These are phyloP conservation scores for Gentiana dahurica DNA, from an alignment of 257 asterid species.

Conservation along the genomic window DNA sequence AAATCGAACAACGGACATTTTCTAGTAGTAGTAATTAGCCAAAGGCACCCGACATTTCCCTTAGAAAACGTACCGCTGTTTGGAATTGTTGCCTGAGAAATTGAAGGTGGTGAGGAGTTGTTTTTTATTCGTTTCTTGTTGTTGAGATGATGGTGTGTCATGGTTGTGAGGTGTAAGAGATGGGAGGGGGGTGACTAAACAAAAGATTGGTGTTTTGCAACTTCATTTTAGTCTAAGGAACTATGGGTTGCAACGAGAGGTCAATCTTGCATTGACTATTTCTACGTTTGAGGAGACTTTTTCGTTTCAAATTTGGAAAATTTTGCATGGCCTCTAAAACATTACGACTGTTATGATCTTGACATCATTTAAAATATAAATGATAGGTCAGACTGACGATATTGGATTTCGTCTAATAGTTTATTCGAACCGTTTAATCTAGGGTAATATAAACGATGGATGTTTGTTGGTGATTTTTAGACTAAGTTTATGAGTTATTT, in stretches of 20 bases:
- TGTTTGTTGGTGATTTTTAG: too few species aligned
- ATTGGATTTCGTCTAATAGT: too few species aligned
- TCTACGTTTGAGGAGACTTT: slow-evolving; percentile 19
- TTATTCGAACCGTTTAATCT: too few species aligned
- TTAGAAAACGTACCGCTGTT: slow-evolving; percentile 32
- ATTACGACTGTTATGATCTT: too few species aligned
- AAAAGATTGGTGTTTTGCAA: background rate
- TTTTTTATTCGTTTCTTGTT: slow-evolving; percentile 14
- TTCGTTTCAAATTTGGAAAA: slow-evolving; percentile 1
- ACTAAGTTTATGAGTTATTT: too few species aligned
- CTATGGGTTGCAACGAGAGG: slow-evolving; percentile 21
- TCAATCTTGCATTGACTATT: slow-evolving; percentile 21
- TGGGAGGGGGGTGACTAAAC: slow-evolving; percentile 1
- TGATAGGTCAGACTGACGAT: too few species aligned
- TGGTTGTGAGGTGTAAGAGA: background rate
- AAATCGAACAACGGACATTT: slow-evolving; percentile 39
- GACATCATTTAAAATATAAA: too few species aligned
- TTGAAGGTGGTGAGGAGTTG: slow-evolving; percentile 10
- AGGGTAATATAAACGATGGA: too few species aligned
- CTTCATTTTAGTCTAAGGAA: background rate
- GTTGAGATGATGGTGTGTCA: slow-evolving; percentile 32
- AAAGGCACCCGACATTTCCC: slow-evolving; percentile 17
- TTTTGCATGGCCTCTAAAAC: background rate
- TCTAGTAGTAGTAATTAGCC: background rate
- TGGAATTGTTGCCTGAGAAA: slow-evolving; percentile 16